Conservation (phyloP, 176 grass and related monocot genomes). For the Ananas comosus region DNA sequence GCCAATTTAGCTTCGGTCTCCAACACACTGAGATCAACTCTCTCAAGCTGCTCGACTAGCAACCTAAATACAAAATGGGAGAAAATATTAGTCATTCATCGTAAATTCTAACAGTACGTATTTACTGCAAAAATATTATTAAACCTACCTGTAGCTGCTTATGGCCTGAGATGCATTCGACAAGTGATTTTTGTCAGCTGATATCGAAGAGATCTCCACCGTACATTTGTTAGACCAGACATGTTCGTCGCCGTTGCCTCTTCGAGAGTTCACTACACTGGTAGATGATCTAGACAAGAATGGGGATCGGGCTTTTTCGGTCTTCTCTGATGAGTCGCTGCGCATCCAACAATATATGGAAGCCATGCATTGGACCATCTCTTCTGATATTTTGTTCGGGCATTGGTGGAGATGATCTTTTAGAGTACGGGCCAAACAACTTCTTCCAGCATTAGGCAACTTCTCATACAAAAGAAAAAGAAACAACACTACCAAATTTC, state of each 20-base stretch:
- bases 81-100: not conserved
- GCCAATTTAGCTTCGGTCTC: conserved; percentile 57
- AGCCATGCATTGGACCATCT: conserved; percentile 95
- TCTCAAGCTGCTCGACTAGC: conserved; percentile 93
- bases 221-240: conserved; percentile 30
- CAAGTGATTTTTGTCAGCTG: conserved; percentile 53
- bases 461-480: conserved; percentile 41
- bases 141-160: conserved; percentile 73
- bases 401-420: conserved; percentile 92
- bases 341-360: conserved; percentile 60
- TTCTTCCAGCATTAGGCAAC: conserved; percentile 49
- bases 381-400: conserved; percentile 97
- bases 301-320: conserved; percentile 45
- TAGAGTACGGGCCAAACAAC: conserved; percentile 55
- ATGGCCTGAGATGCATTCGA: conserved; percentile 51
- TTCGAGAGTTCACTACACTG: conserved; percentile 46
- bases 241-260: conserved; percentile 39
- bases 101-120: not conserved
- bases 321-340: conserved; percentile 38
- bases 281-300: conserved; percentile 82
- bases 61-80: conserved; percentile 32
- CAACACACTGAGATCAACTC: conserved; percentile 65
- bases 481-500: not conserved
- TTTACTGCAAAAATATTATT: not conserved
- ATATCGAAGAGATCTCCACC: conserved; percentile 52